These are phyloP conservation scores for Rhazya stricta DNA, from an alignment of 257 asterid species.

Conservation along the genomic window DNA sequence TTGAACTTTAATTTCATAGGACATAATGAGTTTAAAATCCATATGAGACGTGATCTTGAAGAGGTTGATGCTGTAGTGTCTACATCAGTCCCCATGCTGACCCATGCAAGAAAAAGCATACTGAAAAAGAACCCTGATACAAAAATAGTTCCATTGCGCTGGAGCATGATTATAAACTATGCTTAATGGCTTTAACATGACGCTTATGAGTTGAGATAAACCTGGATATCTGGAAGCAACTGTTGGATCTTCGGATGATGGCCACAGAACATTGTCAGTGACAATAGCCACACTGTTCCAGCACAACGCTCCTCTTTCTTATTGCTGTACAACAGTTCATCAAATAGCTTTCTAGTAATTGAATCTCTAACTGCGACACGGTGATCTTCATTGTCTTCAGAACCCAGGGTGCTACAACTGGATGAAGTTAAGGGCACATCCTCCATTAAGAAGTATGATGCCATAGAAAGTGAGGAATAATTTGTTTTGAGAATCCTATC, in stretches of 20 bases:
- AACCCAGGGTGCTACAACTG: conserved; percentile 35
- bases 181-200: background rate
- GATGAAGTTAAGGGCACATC: conserved; percentile 54
- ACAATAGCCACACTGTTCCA: conserved; percentile 96
- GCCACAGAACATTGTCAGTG: conserved; percentile 89
- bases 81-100: background rate
- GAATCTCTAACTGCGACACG: conserved; percentile 73
- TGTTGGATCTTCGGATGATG: conserved; percentile 68
- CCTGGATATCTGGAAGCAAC: conserved; percentile 98
- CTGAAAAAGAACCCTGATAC: background rate
- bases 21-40: background rate
- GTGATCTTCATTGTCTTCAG: conserved; percentile 49
- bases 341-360: conserved; percentile 84
- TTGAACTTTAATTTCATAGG: background rate
- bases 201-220: conserved; percentile 22
- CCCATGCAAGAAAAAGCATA: background rate
- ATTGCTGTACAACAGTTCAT: conserved; percentile 78
- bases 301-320: conserved; percentile 98
- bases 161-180: background rate
- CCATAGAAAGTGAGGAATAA: conserved; percentile 80
- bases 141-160: background rate
- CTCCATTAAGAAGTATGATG: conserved; percentile 91
- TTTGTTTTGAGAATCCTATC: conserved; percentile 80
- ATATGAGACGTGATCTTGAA: background rate
- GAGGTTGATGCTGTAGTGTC: background rate